Conservation (phyloP, 2,329 filamentous ascomycete genomes). For the Pestalotiopsis sp. region DNA sequence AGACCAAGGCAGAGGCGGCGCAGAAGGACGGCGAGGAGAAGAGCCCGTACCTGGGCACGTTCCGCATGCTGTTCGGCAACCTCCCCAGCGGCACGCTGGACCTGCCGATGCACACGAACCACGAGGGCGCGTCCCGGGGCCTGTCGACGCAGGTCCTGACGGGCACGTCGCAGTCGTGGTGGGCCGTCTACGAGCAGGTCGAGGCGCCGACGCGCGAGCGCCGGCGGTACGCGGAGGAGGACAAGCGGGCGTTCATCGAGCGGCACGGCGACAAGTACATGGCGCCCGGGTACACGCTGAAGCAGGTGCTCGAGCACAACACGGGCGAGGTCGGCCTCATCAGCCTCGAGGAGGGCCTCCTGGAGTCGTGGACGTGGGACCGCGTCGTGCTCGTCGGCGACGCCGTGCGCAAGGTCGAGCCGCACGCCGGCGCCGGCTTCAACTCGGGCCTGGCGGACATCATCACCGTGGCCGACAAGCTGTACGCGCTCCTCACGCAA, state of each 20-base stretch:
- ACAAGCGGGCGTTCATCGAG: slow-evolving; percentile 7
- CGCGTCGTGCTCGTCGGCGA: slow-evolving; percentile 10
- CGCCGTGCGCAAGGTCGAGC: slow-evolving; percentile 9
- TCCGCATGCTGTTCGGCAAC: slow-evolving; percentile 9
- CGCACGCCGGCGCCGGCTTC: slow-evolving; percentile 8
- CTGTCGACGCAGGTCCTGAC: slow-evolving; percentile 12
- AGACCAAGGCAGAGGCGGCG: not conserved
- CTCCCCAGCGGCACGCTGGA: not conserved
- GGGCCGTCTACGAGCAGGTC: slow-evolving; percentile 10
- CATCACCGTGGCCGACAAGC: slow-evolving; percentile 4
- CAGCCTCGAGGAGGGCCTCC: slow-evolving; percentile 8
- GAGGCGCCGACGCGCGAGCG: slow-evolving; percentile 3
- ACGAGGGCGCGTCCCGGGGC: slow-evolving; percentile 3
- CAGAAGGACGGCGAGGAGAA: not conserved
- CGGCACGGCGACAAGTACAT: slow-evolving; percentile 1
- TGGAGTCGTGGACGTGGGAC: slow-evolving; percentile 1
- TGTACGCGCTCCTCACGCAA: not conserved
- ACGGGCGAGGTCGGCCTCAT: not conserved
- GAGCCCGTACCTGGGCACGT: not conserved
- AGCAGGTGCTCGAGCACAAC: not conserved
- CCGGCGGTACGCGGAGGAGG: not conserved
- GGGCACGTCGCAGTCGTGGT: slow-evolving; percentile 9
- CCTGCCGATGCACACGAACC: not conserved
- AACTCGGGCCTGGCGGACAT: slow-evolving; percentile 10
- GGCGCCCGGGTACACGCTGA: not conserved